Evolutionary conservation across 192 early-diverging fungal genomes (phyloP).

Genomic region (Coemansia sp.): DNA sequence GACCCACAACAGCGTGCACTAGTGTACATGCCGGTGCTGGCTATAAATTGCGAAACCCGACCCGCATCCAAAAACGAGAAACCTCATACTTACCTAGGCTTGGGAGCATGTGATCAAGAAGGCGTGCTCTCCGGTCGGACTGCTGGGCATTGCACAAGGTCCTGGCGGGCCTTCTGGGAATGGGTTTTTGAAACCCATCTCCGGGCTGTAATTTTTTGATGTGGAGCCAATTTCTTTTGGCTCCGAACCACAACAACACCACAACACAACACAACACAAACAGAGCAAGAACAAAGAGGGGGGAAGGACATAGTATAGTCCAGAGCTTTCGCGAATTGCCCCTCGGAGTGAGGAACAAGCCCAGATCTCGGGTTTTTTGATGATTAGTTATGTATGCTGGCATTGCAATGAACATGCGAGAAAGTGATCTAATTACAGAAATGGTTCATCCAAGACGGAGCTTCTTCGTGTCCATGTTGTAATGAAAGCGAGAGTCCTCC

Average conservation of each 20-base stretch:
- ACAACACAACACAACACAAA: neutral
- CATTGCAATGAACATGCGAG: too few species aligned
- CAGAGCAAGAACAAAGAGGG: neutral
- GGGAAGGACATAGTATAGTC: too few species aligned
- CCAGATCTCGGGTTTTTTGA: too few species aligned
- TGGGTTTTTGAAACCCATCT: constrained; percentile 37
- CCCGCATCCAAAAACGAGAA: constrained; percentile 14
- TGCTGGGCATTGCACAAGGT: constrained; percentile 49
- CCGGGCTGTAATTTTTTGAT: constrained; percentile 48
- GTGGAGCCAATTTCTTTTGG: constrained; percentile 35
- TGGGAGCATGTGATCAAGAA: constrained; percentile 36
- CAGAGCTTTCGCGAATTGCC: too few species aligned
- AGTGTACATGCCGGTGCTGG: too few species aligned
- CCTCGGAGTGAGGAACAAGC: too few species aligned
- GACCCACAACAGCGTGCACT: neutral
- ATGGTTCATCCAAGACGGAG: neutral
- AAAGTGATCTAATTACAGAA: neutral
- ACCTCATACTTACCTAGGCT: constrained; percentile 42
- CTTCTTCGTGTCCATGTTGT: constrained; percentile 3
- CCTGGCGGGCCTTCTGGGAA: constrained; percentile 40
- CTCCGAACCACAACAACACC: constrained; percentile 26
- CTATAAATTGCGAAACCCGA: constrained; percentile 12
- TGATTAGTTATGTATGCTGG: too few species aligned
- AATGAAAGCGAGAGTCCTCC: neutral
- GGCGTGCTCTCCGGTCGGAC: constrained; percentile 22